These are phyloP conservation scores for Yamadazyma diddensiae DNA, from an alignment of 1,139 yeast species.

Conservation along the genomic window DNA sequence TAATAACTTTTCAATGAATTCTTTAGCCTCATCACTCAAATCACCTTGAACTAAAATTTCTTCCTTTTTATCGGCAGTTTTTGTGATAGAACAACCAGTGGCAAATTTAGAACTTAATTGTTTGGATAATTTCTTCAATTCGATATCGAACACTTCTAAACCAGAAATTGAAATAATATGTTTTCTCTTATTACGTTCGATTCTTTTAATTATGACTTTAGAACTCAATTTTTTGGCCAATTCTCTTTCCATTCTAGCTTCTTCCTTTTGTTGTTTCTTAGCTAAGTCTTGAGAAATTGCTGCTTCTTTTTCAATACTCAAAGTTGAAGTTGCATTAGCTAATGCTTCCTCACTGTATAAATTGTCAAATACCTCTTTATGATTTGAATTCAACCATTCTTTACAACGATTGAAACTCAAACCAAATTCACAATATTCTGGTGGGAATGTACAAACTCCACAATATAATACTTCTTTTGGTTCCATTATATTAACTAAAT, in stretches of 20 bases:
- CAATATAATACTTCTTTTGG: slow-evolving; percentile 64
- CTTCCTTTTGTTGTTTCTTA: slow-evolving; percentile 86
- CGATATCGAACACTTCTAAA: slow-evolving; percentile 83
- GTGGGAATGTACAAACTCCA: slow-evolving; percentile 82
- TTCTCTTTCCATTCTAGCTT: slow-evolving; percentile 83
- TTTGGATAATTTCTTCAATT: slow-evolving; percentile 87
- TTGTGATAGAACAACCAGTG: slow-evolving; percentile 94
- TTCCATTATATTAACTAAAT: slow-evolving; percentile 20
- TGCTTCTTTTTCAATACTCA: slow-evolving; percentile 75
- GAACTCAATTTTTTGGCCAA: slow-evolving; percentile 73
- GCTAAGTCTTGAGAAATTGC: slow-evolving; percentile 78
- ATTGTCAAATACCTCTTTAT: slow-evolving; percentile 54
- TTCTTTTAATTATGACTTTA: slow-evolving; percentile 79
- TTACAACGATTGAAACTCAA: slow-evolving; percentile 79
- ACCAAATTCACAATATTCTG: slow-evolving; percentile 94
- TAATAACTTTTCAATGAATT: slow-evolving; percentile 64
- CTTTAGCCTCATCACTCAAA: slow-evolving; percentile 88
- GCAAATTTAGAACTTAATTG: slow-evolving; percentile 93
- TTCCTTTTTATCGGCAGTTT: slow-evolving; percentile 87
- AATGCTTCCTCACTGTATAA: slow-evolving; percentile 60
- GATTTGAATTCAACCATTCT: slow-evolving; percentile 67
- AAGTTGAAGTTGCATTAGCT: slow-evolving; percentile 50
- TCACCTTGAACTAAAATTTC: slow-evolving; percentile 95
- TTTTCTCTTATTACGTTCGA: slow-evolving; percentile 87
- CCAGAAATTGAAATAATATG: slow-evolving; percentile 86